Conservation (phyloP, 2,329 filamentous ascomycete genomes). For the Penicillium sp. region DNA sequence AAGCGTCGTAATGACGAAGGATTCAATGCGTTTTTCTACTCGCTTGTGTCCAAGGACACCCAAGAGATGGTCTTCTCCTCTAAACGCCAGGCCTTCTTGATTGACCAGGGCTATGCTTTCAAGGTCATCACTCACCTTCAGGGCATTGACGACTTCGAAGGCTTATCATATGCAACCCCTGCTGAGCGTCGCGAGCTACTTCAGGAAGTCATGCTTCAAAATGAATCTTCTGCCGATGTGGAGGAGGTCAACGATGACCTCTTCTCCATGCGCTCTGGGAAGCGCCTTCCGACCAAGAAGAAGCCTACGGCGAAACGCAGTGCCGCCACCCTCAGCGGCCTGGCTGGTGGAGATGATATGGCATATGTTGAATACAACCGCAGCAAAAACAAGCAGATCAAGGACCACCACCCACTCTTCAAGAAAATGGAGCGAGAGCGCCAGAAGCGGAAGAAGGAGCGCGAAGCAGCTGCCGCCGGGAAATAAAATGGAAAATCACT, state of each 20-base stretch:
- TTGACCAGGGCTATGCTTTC: conserved; percentile 97
- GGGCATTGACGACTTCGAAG: conserved; percentile 77
- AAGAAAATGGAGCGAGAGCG: conserved; percentile 60
- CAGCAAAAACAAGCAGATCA: conserved; percentile 61
- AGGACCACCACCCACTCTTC: conserved; percentile 61
- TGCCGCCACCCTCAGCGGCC: conserved; percentile 75
- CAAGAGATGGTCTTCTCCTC: conserved; percentile 97
- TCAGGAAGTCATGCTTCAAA: conserved; percentile 81
- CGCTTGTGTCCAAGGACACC: conserved; percentile 92
- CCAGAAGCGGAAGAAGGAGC: conserved; percentile 50
- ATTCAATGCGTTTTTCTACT: conserved; percentile 99
- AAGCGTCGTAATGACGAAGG: conserved; percentile 96
- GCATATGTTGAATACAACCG: conserved; percentile 85
- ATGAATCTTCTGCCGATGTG: conserved; percentile 65
- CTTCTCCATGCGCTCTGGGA: conserved; percentile 53
- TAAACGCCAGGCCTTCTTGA: conserved; percentile 91
- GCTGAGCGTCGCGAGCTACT: conserved; percentile 78
- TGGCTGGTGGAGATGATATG: conserved; percentile 93
- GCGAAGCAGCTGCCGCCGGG: conserved; percentile 20
- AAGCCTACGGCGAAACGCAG: conserved; percentile 66
- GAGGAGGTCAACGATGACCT: conserved; percentile 66
- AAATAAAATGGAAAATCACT: no score
- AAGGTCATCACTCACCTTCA: conserved; percentile 96
- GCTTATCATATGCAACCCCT: conserved; percentile 72
- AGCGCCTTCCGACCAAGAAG: conserved; percentile 33